Evolutionary conservation across 768 basidiomycete species (phyloP), one percentile per base, ranked within the genome.

Genomic region (Termitomyces heimii): DNA sequence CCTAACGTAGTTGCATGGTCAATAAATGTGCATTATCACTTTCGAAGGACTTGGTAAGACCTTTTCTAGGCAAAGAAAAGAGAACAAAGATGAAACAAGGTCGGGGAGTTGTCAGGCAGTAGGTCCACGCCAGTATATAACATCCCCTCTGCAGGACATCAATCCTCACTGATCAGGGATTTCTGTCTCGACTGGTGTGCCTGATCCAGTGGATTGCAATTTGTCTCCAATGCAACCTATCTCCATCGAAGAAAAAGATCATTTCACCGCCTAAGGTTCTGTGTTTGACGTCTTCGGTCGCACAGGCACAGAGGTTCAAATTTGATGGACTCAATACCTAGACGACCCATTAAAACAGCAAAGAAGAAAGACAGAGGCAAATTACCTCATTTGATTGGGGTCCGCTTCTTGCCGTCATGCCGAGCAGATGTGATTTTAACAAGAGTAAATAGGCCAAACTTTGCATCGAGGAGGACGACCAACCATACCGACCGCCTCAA

Each of bases 401-500:
- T n/a, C n/a, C n/a, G n/a, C n/a, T n/a, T n/a, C n/a, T n/a, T 55
- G 58, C 60, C 60, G 60, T 46, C 10, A 40, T 59, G 57, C 53
- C 62, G 57, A 54, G n/a, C 5, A 5, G 3, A 31, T 32, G 42
- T n/a, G 32, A 61, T n/a, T 26, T 4, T 22, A 62, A 64, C 54
- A 62, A n/a, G 47, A n/a, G 16, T 57, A 65, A 63, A 65, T 24
- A 62, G 22, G 16, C 26, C 12, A 47, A 62, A 62, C 53, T 50
- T 60, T 62, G 49, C 34, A 20, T 53, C 32, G 29, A 51, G 37
- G 32, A 32, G 22, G 43, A 59, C 53, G n/a, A 60, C 48, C 32
- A 14, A 34, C 6, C n/a, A 22, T 43, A 28, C 43, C 51, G 50
- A 56, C 60, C 56, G 53, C 71, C 69, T 71, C 73, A 74, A 73